Base-by-base conservation (phyloP, 768 basidiomycete species). In the Suillus tomentosus region DNA sequence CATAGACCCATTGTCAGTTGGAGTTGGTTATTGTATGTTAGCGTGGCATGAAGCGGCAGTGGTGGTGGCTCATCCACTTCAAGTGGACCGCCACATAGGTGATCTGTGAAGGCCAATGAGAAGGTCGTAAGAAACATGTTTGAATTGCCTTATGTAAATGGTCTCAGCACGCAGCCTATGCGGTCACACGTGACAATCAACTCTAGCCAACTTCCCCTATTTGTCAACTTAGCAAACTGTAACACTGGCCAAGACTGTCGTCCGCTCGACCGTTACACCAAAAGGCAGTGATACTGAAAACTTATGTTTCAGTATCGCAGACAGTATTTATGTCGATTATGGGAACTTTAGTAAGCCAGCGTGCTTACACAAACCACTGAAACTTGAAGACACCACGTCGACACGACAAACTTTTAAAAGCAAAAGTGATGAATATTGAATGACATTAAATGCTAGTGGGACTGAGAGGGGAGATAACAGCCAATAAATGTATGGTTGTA, bases 401-500 rank as follows among this genome's bases (percentile, higher is more conserved):
- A 5, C 45, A 45, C 31, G 6, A 5, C 3, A 24, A 5, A 15
- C 15, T 27, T 51, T 53, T 31, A 17, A 15, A 39, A 39, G 37
- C 22, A 39, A 39, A 10, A 59, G 31, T 27, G 31, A 39, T 36
- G 19, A 59, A 10, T 24, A 62, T 34, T 45, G 36, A 56, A 45
- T 53, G 40, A 53, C 43, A 61, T 54, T 62, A 58, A 24, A 17
- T 24, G 56, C 51, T 55, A 47, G 48, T 34, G 56, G 42, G 62
- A 60, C 34, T 51, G 70, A 74, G 73, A 17, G 60, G 70, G 67
- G 73, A 68, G 74, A 73, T 60, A 36, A 57, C 37, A 57, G 24
- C 22, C 9, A 57, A 69, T 64, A 65, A 43, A 47, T 65, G 64
- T 51, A 56, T 53, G 63, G 64, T 63, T 57, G 55, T 66, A 61